phyloP scores from a whole-genome alignment of 495 filamentous ascomycete genomes.

The Penicillium samsonianum region DNA sequence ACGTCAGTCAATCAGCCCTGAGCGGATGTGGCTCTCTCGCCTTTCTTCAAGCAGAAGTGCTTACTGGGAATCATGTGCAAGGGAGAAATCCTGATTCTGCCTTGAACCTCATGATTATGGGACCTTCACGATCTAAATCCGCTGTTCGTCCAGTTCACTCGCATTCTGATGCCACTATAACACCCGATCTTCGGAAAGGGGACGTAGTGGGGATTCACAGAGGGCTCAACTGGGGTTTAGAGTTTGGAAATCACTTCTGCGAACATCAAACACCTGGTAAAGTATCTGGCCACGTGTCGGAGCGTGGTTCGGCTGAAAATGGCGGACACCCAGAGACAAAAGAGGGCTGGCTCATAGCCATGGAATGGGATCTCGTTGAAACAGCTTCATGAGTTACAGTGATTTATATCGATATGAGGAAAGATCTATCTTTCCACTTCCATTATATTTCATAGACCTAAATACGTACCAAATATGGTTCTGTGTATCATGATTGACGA shows the following conservation, averaged over 20 bases:
- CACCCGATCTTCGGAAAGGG: conserved; percentile 18
- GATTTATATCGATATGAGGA: not conserved
- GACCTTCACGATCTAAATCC: conserved; percentile 27
- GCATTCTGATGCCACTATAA: not conserved
- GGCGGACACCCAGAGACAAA: not conserved
- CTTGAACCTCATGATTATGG: conserved; percentile 36
- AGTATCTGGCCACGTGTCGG: not conserved
- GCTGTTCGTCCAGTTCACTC: not conserved
- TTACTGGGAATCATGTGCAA: not conserved
- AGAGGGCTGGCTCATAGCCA: conserved; percentile 37
- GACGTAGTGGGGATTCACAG: conserved; percentile 35
- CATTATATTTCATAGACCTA: not conserved
- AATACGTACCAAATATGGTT: not conserved
- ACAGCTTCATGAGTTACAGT: not conserved
- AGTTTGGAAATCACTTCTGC: conserved; percentile 8
- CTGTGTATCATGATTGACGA: not conserved
- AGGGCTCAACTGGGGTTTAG: conserved; percentile 41
- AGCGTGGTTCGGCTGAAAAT: not conserved
- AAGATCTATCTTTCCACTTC: not conserved
- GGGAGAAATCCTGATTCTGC: not conserved
- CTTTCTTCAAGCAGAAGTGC: conserved; percentile 28
- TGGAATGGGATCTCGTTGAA: conserved; percentile 45
- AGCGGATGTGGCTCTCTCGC: conserved; percentile 35
- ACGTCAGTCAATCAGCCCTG: conserved; percentile 23
- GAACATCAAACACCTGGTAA: not conserved